Percentiles rank a stretch among this genome's conserved stretches.
Conservation (phyloP, 768 basidiomycete genomes). For the Boletus sp. region DNA sequence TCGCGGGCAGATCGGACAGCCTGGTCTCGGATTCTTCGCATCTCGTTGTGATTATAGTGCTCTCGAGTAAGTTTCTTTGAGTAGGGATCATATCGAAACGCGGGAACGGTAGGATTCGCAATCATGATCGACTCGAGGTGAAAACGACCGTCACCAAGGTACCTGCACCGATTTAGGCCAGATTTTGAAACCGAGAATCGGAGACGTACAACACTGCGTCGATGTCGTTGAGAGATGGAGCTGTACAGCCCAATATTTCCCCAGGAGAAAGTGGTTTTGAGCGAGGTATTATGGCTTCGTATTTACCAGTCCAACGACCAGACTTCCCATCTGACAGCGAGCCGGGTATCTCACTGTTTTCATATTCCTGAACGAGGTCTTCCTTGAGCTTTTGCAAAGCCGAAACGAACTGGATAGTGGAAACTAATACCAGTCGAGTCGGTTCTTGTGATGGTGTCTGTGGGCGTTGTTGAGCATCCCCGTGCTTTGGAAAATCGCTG, state of each 20-base stretch:
- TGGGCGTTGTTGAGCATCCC: constrained; percentile 14
- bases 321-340: constrained; percentile 5
- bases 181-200: neutral
- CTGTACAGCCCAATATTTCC: constrained; percentile 96
- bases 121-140: constrained; percentile 99
- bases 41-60: constrained; percentile 84
- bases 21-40: constrained; percentile 70
- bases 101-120: constrained; percentile 92
- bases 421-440: constrained; percentile 87
- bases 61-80: constrained; percentile 96
- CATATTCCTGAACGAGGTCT: constrained; percentile 54
- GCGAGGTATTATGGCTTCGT: constrained; percentile 76
- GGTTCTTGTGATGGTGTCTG: constrained; percentile 23
- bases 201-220: constrained; percentile 85
- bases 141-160: constrained; percentile 97
- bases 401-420: constrained; percentile 96
- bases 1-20: constrained; percentile 74
- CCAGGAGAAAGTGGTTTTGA: constrained; percentile 94
- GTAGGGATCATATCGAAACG: constrained; percentile 98
- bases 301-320: constrained; percentile 56
- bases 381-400: constrained; percentile 86
- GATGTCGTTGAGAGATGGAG: constrained; percentile 72
- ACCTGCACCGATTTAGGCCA: constrained; percentile 49
- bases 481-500: constrained; percentile 1
- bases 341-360: neutral